These are phyloP conservation scores for Capsicum chinense DNA, from an alignment of 257 asterid genomes.

Conservation along the genomic window DNA sequence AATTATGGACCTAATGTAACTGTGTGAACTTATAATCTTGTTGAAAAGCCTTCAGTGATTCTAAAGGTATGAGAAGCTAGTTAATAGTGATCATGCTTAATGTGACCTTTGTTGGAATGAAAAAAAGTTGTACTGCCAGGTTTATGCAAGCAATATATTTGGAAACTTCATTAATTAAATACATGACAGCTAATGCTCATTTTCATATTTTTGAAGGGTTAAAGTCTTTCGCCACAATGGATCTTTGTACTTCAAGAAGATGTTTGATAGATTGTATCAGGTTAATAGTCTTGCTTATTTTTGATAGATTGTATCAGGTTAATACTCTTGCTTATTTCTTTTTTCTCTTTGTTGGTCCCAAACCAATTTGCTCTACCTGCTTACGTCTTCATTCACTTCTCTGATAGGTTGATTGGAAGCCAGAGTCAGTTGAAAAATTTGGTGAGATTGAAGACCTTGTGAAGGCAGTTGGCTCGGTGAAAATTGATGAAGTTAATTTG, in stretches of 20 bases:
- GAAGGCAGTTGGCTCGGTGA: slow-evolving; percentile 62
- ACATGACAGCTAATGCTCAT: slow-evolving; percentile 19
- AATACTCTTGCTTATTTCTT: slow-evolving; percentile 40
- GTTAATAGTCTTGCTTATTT: slow-evolving; percentile 52
- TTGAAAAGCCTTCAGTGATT: not conserved
- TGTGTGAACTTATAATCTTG: not conserved
- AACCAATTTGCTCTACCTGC: slow-evolving; percentile 37
- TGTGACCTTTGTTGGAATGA: not conserved
- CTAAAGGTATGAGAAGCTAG: slow-evolving; percentile 26
- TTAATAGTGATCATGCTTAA: not conserved
- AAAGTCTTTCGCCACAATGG: slow-evolving; percentile 90
- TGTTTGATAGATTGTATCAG: slow-evolving; percentile 88
- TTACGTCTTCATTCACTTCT: slow-evolving; percentile 32
- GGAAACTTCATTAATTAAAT: not conserved
- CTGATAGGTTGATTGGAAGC: slow-evolving; percentile 90
- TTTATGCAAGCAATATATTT: not conserved
- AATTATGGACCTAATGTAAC: not conserved
- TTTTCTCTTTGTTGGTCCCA: slow-evolving; percentile 23
- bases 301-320: slow-evolving; percentile 89
- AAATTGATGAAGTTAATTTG: slow-evolving; percentile 61
- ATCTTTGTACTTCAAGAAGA: slow-evolving; percentile 79
- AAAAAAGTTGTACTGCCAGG: not conserved
- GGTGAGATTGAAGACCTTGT: slow-evolving; percentile 64
- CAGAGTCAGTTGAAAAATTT: slow-evolving; percentile 79
- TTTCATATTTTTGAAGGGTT: slow-evolving; percentile 57